phyloP scores from a whole-genome alignment of 1,284 basidiomycete species.

The Polyporus tsugae region DNA sequence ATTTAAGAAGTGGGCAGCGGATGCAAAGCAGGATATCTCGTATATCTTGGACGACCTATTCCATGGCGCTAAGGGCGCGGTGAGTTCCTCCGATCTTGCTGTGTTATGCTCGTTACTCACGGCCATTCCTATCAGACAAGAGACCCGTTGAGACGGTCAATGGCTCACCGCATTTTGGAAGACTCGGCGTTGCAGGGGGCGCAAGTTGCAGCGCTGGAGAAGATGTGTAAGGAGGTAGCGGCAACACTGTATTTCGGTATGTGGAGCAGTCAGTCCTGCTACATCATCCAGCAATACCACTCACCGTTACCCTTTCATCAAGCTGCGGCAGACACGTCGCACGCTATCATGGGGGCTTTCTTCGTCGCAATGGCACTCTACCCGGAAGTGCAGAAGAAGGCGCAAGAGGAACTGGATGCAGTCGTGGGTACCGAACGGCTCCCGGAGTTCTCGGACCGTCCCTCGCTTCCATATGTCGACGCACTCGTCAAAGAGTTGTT shows the following conservation, averaged over 20 bases:
- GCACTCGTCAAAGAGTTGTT: conserved; percentile 45
- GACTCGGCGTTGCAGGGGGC: conserved; percentile 14
- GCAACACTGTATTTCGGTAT: conserved; percentile 29
- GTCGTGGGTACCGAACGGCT: conserved; percentile 41
- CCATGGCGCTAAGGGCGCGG: conserved; percentile 16
- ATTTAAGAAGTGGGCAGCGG: conserved; percentile 20
- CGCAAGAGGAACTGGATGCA: conserved; percentile 43
- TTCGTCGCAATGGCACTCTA: conserved; percentile 43
- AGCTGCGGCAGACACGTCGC: conserved; percentile 28
- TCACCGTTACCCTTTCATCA: neutral
- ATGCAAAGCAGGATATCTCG: conserved; percentile 18
- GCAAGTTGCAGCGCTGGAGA: neutral
- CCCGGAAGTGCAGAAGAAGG: conserved; percentile 40
- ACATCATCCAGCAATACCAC: neutral
- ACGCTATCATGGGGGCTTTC: conserved; percentile 28
- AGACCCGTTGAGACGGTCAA: conserved; percentile 13
- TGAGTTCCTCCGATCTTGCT: conserved; percentile 5
- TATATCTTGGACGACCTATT: conserved; percentile 24
- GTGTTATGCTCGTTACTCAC: neutral
- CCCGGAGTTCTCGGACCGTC: conserved; percentile 41
- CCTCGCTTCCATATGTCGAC: conserved; percentile 41
- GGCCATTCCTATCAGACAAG: neutral
- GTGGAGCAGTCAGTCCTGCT: neutral
- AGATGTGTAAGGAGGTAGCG: conserved; percentile 11
- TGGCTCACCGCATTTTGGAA: conserved; percentile 15